Base-by-base conservation (phyloP, 495 filamentous ascomycete species). In the Aspergillus bridgeri region DNA sequence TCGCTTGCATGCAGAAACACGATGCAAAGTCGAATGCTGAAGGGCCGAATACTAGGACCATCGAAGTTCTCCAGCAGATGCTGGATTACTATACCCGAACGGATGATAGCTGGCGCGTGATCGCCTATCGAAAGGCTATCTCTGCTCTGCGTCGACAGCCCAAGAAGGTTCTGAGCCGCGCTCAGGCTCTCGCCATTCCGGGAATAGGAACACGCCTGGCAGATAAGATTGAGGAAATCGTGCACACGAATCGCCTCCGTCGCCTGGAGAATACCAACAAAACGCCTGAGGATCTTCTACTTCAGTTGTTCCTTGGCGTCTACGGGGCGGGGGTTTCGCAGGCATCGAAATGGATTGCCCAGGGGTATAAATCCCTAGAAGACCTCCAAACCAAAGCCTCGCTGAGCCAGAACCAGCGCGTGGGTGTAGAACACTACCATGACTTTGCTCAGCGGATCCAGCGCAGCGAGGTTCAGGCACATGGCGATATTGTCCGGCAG, bases 211-310 rank as follows among this genome's bases (percentile, higher is more conserved):
- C 74, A 7, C 82, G 90, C 11, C 69, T 98, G 17, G 94, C 94
- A 0, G 77, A 80, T 43, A 97, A 97, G 64, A 96, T 98, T 54
- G 88, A 95, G 64, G 94, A 98, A 65, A 96, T 97, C 48, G 91
- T 83, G 5, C 68, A 72, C 53, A 97, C 93, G 0, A 83, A 92
- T 65, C 77, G 77, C 15, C 83, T 98, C 0, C 80, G 83, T 19
- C 84, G 88, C 42, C 78, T 97, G 3, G 89, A 96, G 0, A 81
- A 83, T 61, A 79, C 87, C 0, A 82, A 79, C 53, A 63, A 74
- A 15, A 87, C 93, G n/a, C 80, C 85, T 0, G 76, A 78, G 15
- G 87, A 91, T 64, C 69, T 71, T 2, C 72, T 81, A 0, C 69
- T 96, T 17, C 84, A 85, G 29, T 60, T 76, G 2, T 97, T 97